Percentiles rank a stretch among this genome's conserved stretches.
Evolutionary conservation across 2,329 filamentous ascomycete genomes (phyloP).

Genomic region (Arthrobotrys iridis): DNA sequence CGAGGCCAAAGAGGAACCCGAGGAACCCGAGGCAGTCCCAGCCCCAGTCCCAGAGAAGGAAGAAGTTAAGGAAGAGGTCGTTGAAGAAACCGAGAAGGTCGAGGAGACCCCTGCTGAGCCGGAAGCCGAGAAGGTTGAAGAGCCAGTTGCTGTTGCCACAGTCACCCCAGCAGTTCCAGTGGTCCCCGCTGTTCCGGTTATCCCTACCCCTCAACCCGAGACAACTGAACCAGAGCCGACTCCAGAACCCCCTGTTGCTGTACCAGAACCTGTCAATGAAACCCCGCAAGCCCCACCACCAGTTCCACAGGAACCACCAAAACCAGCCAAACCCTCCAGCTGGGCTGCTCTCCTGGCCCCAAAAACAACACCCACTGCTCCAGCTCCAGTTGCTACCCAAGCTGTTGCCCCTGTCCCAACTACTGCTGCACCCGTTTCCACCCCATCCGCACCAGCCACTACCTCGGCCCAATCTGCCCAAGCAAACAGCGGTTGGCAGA

Average conservation of each 20-base stretch:
- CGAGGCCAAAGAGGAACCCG: constrained; percentile 63
- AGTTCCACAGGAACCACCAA: constrained; percentile 49
- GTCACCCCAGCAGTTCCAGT: constrained; percentile 49
- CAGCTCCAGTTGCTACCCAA: constrained; percentile 61
- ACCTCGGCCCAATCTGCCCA: constrained; percentile 61
- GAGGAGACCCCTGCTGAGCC: constrained; percentile 51
- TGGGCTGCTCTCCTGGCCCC: constrained; percentile 47
- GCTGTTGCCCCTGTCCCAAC: constrained; percentile 66
- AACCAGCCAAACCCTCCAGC: constrained; percentile 43
- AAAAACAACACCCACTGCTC: constrained; percentile 41
- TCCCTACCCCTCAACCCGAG: constrained; percentile 34
- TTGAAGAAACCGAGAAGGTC: constrained; percentile 45
- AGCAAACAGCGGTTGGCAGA: constrained; percentile 80
- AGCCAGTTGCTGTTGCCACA: constrained; percentile 14
- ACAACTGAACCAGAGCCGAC: constrained; percentile 21
- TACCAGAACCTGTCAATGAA: constrained; percentile 48
- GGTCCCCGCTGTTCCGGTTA: constrained; percentile 33
- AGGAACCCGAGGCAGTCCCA: constrained; percentile 63
- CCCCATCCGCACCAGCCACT: constrained; percentile 58
- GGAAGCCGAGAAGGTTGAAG: constrained; percentile 50
- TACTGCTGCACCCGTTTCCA: constrained; percentile 58
- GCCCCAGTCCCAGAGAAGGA: constrained; percentile 61
- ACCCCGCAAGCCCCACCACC: constrained; percentile 35
- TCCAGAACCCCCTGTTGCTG: constrained; percentile 12
- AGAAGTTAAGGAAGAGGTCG: constrained; percentile 54